Base-by-base conservation (phyloP, 176 grass and related monocot genomes). In the Bromus sterilis region DNA sequence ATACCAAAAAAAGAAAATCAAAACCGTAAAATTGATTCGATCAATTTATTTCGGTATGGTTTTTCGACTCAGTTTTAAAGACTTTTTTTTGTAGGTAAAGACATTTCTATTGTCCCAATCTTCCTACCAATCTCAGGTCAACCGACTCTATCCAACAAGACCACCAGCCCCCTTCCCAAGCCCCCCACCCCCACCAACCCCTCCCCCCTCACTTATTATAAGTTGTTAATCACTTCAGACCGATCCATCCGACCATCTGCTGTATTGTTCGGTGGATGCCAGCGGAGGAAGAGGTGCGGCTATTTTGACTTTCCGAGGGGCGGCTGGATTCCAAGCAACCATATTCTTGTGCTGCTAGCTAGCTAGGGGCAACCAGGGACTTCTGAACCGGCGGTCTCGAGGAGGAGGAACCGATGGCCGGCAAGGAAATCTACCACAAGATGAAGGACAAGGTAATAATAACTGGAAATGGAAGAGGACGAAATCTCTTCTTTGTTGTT, bases 401-500 rank as follows among this genome's bases (percentile, higher is more conserved):
- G 31, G 26, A 75, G 48, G 64, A 24, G 28, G 7, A 53, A 21
- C 2, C 66, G 72, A 91, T 91, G 89, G 74, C 86, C 29, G 86
- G 89, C 76, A 91, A 91, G 82, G 89, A 91, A 78, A 90, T 90
- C 79, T 86, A 74, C 74, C 30, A 86, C 83, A 90, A 86, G 67
- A 85, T 90, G 83, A 90, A 90, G 83, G 88, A 90, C 57, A 90
- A 86, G 88, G 88, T 90, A 86, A 53, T 90, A 86, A 53, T 42
- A 8, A 56, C 20, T 2, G 24, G 3, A 77, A 65, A 78, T 55
- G 63, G 60, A 48, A 29, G 78, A 48, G 36, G 78, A 74, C 14
- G 66, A 16, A 66, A 56, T 60, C 16, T 25, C 12, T 63, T 13
- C 2, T 65, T 71, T 51, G 24, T 87, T 71, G 5, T 25, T 12